A percentile compares a stretch with the other conserved stretches of the same genome.
phyloP scores from a whole-genome alignment of 2,329 filamentous ascomycete species.

The Sporothrix inflata region DNA sequence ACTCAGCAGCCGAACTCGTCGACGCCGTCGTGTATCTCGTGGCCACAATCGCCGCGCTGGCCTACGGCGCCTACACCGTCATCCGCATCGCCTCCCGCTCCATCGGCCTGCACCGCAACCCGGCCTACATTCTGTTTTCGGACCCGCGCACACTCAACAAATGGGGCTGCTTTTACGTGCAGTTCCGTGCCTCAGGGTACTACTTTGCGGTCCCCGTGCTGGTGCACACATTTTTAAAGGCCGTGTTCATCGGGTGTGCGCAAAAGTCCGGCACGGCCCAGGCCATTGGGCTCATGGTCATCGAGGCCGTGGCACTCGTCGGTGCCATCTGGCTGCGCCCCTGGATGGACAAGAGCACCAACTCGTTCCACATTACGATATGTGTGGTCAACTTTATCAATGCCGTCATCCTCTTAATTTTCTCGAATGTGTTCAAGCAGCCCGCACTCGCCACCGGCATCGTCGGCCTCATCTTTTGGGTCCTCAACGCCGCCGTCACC shows the following conservation, averaged over 20 bases:
- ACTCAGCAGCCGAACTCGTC: constrained; percentile 78
- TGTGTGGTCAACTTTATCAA: constrained; percentile 81
- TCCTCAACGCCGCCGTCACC: constrained; percentile 77
- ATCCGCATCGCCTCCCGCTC: constrained; percentile 79
- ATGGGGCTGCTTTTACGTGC: constrained; percentile 89
- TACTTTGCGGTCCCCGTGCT: constrained; percentile 81
- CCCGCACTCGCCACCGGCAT: constrained; percentile 78
- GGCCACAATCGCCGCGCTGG: constrained; percentile 71
- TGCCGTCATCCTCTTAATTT: constrained; percentile 77
- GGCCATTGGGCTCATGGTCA: constrained; percentile 74
- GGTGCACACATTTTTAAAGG: constrained; percentile 73
- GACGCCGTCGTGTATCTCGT: constrained; percentile 80
- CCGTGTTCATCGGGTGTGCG: constrained; percentile 77
- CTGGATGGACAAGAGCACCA: constrained; percentile 97
- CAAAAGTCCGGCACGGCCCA: constrained; percentile 70
- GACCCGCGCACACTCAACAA: constrained; percentile 84
- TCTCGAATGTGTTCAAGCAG: constrained; percentile 79
- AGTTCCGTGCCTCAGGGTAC: constrained; percentile 85
- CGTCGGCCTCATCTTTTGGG: constrained; percentile 82
- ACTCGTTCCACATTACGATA: constrained; percentile 86
- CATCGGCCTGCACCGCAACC: constrained; percentile 84
- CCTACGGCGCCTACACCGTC: constrained; percentile 81
- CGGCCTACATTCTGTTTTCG: constrained; percentile 87
- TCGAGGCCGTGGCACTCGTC: constrained; percentile 74
- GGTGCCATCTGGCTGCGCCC: constrained; percentile 73